Base-by-base conservation (phyloP, 2,329 filamentous ascomycete genomes). In the Fusarium newnesense region DNA sequence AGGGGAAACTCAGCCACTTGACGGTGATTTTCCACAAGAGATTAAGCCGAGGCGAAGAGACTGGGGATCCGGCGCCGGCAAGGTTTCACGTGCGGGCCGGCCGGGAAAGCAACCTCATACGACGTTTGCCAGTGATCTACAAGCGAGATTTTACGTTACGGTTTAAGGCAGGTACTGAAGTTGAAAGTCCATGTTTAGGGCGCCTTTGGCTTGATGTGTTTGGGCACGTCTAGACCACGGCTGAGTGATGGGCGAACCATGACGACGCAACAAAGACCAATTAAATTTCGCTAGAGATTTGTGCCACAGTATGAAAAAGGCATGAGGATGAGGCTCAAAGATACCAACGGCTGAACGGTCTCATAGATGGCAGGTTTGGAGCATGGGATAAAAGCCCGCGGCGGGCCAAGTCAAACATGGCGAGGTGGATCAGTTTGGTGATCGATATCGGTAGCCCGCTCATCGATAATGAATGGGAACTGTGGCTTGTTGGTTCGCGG, bases 1-100 rank as follows among this genome's bases (percentile, higher is more conserved):
- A 75, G 59, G 69, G 62, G 49, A 64, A 65, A 60, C 58, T 59
- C 64, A 64, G 67, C 70, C 56, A 76, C 60, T 60, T 65, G 52
- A 64, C 32, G 57, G 47, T 63, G 70, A 61, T 67, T 60, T 62
- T 70, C 67, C 65, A 32, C 43, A 69, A 60, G 67, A 72, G 62
- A 72, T 74, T 66, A 75, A 72, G 72, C 75, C 75, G 74, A 74
- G 74, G 67, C 68, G 75, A 75, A 67, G 54, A 56, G 60, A 73
- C 64, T 64, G 58, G 71, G 64, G 50, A 54, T 54, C 61, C 59
- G 60, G 65, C 64, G 62, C 52, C 61, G 65, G 62, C 64, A 69
- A 76, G 70, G 75, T 76, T 76, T 77, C 74, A 76, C 63, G 59
- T 76, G 71, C 65, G 64, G 65, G 60, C 72, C 64, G 60, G 64